Conservation (phyloP, 129 eudicot species). For the Ambrosia trifida region DNA sequence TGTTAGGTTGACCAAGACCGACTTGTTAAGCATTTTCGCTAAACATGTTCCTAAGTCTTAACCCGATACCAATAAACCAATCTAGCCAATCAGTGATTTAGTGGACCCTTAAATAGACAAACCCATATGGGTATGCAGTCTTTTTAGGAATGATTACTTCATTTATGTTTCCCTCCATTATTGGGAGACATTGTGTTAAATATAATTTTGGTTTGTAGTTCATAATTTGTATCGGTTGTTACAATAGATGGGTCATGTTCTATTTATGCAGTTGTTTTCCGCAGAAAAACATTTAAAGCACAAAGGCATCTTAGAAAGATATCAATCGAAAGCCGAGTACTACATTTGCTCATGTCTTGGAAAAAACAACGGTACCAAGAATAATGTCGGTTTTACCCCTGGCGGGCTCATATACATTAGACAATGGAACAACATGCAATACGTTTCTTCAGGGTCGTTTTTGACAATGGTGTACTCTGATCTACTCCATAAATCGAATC, state of each 20-base stretch:
- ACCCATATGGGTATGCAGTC: conserved; percentile 33
- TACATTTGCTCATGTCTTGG: conserved; percentile 66
- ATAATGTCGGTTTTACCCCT: conserved; percentile 54
- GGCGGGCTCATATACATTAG: conserved; percentile 70
- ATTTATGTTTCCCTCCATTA: conserved; percentile 27
- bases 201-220: not conserved
- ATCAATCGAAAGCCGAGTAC: conserved; percentile 62
- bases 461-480: conserved; percentile 59
- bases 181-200: not conserved
- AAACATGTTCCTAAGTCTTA: too few relatives aligned
- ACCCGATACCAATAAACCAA: too few relatives aligned
- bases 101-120: conserved; percentile 29
- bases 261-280: conserved; percentile 47
- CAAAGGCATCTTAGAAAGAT: conserved; percentile 39
- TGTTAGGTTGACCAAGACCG: too few relatives aligned
- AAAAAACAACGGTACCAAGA: conserved; percentile 55
- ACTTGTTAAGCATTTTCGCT: too few relatives aligned
- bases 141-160: conserved; percentile 24
- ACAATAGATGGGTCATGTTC: not conserved
- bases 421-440: conserved; percentile 93
- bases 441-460: conserved; percentile 55
- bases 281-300: conserved; percentile 48
- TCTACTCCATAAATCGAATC: conserved; percentile 41
- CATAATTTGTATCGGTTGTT: not conserved
- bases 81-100: too few relatives aligned